Evolutionary conservation across 2,329 filamentous ascomycete species (phyloP).

Genomic region (Scedosporium aurantiacum): DNA sequence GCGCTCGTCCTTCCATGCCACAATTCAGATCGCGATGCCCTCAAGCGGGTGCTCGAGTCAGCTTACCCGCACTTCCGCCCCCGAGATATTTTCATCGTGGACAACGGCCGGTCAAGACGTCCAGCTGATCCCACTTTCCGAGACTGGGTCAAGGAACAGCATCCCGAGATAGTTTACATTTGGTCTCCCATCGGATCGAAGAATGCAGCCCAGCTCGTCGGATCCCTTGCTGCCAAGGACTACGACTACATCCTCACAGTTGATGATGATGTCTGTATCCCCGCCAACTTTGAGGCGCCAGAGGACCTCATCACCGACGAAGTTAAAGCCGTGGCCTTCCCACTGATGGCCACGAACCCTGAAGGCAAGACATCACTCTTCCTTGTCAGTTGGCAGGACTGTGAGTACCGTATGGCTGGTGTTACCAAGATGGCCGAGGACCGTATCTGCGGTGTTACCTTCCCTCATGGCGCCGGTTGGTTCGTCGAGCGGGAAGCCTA

Average conservation of each 20-base stretch:
- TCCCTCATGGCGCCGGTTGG: conserved; percentile 4
- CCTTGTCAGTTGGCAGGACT: conserved; percentile 3
- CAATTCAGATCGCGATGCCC: not conserved
- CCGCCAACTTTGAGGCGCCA: not conserved
- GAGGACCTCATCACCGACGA: not conserved
- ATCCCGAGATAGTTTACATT: conserved; percentile 1
- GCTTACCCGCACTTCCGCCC: conserved; percentile 2
- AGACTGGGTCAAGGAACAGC: not conserved
- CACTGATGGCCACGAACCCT: not conserved
- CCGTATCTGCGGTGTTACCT: not conserved
- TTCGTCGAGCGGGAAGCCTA: conserved; percentile 1
- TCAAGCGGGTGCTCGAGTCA: not conserved
- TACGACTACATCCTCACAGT: conserved; percentile 4
- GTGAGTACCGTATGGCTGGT: conserved; percentile 4
- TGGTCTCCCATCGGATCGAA: conserved; percentile 5
- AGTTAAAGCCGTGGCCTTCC: conserved; percentile 2
- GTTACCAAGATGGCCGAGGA: conserved; percentile 3
- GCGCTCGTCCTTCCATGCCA: conserved; percentile 1
- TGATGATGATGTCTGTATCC: conserved; percentile 5
- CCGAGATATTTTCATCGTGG: not conserved
- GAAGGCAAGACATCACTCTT: not conserved
- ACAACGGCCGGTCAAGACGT: not conserved
- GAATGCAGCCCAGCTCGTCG: conserved; percentile 4
- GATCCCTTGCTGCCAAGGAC: not conserved
- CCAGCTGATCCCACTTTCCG: not conserved